Percentiles rank a stretch among this genome's conserved stretches.
Conservation (phyloP, 305 asterid species). For the Withania somnifera region DNA sequence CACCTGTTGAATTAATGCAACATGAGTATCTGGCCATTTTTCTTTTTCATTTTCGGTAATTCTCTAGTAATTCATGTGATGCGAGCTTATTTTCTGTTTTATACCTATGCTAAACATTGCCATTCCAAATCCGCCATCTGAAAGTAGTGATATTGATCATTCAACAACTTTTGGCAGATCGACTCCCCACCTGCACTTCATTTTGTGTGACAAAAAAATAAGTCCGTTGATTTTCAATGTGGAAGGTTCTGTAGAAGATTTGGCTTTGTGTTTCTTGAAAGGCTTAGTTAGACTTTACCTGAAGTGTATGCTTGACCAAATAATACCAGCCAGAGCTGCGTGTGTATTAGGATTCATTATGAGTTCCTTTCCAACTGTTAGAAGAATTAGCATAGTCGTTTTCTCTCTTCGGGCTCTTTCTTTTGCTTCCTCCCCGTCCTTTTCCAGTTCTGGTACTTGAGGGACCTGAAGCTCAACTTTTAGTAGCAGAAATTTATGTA, state of each 20-base stretch:
- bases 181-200: slow-evolving; percentile 48
- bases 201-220: slow-evolving; percentile 8
- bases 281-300: slow-evolving; percentile 29
- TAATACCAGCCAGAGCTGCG: slow-evolving; percentile 59
- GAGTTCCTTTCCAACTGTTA: slow-evolving; percentile 54
- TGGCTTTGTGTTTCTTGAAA: background rate
- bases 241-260: background rate
- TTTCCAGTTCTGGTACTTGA: slow-evolving; percentile 22
- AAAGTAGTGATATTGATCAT: slow-evolving; percentile 43
- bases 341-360: slow-evolving; percentile 68
- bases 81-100: background rate
- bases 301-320: slow-evolving; percentile 77
- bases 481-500: background rate
- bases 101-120: slow-evolving; percentile 93
- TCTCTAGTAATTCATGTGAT: background rate
- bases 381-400: slow-evolving; percentile 23
- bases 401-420: slow-evolving; percentile 19
- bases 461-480: slow-evolving; percentile 39
- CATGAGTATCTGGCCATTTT: slow-evolving; percentile 7
- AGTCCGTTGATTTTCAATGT: background rate
- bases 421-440: slow-evolving; percentile 25
- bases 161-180: slow-evolving; percentile 52
- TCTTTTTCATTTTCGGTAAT: background rate
- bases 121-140: slow-evolving; percentile 96
- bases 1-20: slow-evolving; percentile 37